phyloP scores from a whole-genome alignment of 148 eudicot genomes.

The Rhododendron simsii region DNA sequence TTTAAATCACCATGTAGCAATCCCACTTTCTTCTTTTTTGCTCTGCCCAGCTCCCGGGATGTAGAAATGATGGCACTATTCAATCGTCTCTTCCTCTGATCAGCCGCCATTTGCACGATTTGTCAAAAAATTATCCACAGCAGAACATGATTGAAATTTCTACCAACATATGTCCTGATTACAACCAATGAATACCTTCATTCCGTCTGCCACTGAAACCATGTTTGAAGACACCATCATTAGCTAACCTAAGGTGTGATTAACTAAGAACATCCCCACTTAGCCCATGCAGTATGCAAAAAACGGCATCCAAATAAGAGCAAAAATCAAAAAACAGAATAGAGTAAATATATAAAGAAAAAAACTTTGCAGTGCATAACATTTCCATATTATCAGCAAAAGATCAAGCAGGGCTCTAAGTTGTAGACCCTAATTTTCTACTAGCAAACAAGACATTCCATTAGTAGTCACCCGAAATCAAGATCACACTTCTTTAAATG shows the following conservation, averaged over 20 bases:
- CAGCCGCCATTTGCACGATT: slow-evolving; percentile 65
- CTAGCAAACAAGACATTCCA: neutral
- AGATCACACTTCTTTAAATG: neutral
- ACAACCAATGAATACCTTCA: slow-evolving; percentile 3
- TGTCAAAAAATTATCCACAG: slow-evolving; percentile 19
- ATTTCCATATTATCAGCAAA: neutral
- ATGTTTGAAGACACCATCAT: neutral
- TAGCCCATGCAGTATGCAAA: neutral
- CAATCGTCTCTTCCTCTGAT: slow-evolving; percentile 67
- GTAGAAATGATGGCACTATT: slow-evolving; percentile 32
- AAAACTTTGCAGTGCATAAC: neutral
- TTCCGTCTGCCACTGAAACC: neutral
- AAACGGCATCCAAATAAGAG: neutral
- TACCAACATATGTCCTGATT: neutral
- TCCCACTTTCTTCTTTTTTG: slow-evolving; percentile 53
- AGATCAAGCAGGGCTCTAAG: neutral
- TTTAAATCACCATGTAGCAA: slow-evolving; percentile 34
- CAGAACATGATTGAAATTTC: slow-evolving; percentile 13
- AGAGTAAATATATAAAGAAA: neutral
- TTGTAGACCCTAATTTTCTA: neutral
- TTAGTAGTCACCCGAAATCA: neutral
- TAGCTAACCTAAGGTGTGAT: neutral
- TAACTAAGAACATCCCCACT: neutral
- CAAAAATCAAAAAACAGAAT: neutral
- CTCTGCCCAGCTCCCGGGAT: slow-evolving; percentile 35